Conservation (phyloP, 345 rosid species). For the Draba incana region DNA sequence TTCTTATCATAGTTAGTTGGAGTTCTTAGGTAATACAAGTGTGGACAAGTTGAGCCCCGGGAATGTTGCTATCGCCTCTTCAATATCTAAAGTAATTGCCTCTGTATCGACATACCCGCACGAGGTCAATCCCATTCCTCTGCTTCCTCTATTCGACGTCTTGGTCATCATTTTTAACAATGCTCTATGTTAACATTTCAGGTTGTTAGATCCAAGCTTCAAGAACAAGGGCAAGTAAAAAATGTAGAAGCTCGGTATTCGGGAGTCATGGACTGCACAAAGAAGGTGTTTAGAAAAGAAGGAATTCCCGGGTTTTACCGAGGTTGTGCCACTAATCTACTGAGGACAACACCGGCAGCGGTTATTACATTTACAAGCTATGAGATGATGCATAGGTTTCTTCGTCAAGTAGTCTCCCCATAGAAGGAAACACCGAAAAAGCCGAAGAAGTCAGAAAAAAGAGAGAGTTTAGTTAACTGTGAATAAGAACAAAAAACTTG, state of each 20-base stretch:
- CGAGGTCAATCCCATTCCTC: too few species aligned
- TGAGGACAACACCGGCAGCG: slow-evolving; percentile 36
- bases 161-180: not conserved
- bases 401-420: slow-evolving; percentile 42
- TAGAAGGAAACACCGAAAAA: not conserved
- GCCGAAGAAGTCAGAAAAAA: not conserved
- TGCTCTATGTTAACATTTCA: not conserved
- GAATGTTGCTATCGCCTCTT: too few species aligned
- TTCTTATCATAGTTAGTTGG: slow-evolving; percentile 33
- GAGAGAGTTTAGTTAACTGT: too few species aligned
- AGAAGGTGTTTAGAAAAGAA: slow-evolving; percentile 50
- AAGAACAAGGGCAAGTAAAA: too few species aligned
- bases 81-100: too few species aligned
- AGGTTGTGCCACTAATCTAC: slow-evolving; percentile 66
- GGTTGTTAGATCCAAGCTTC: too few species aligned
- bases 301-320: slow-evolving; percentile 65
- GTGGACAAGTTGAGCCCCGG: too few species aligned
- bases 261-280: slow-evolving; percentile 65
- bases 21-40: slow-evolving; percentile 48
- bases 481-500: slow-evolving; percentile 1
- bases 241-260: slow-evolving; percentile 35
- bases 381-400: slow-evolving; percentile 56
- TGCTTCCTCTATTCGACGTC: too few species aligned
- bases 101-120: too few species aligned
- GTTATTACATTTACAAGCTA: slow-evolving; percentile 50